Evolutionary conservation across 805 yeast genomes (phyloP), one percentile per base, ranked within the genome.

Genomic region (Starmerella apis): DNA sequence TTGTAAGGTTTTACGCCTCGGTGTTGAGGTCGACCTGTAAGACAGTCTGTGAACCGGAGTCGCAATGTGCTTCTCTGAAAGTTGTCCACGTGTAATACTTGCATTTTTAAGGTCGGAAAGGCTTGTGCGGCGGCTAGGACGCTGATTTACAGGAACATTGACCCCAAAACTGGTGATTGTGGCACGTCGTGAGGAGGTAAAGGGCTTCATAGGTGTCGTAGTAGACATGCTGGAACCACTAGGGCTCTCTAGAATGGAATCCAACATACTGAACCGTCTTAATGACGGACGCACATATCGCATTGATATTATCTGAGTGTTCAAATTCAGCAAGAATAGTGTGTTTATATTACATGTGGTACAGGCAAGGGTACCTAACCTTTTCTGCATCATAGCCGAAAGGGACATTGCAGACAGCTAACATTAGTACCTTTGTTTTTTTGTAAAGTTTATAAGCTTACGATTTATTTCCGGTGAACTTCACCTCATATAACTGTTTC

Each of bases 101-200:
- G 30, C 30, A 9, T 9, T 11, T 8, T 27, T 11, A 11, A 27
- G 11, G 43, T 36, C 30, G n/a, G 16, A 8, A 7, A 38, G 14
- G 14, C 46, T 47, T 36, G 27, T 9, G 18, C 50, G 49, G 5
- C 48, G 47, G 23, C 19, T 18, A 3, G 55, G 52, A 8, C 55
- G 42, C 44, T 30, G 41, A 38, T 51, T 44, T 4, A 44, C 46
- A 4, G 52, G 55, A 6, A 41, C 37, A 18, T 48, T 52, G 18
- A 52, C 52, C 4, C 47, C 42, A 42, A 31, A 52, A 14, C 48
- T 48, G 22, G 46, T 30, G 3, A 47, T 36, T 24, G 50, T 48
- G 7, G 41, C 48, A 10, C 51, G 48, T 7, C 49, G 46, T 27
- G 36, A 35, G 30, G 36, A 35, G 30, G 24, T 16, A 14, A 19